Conservation (phyloP, 2,329 filamentous ascomycete genomes). For the Magnaporthiopsis incrustans region DNA sequence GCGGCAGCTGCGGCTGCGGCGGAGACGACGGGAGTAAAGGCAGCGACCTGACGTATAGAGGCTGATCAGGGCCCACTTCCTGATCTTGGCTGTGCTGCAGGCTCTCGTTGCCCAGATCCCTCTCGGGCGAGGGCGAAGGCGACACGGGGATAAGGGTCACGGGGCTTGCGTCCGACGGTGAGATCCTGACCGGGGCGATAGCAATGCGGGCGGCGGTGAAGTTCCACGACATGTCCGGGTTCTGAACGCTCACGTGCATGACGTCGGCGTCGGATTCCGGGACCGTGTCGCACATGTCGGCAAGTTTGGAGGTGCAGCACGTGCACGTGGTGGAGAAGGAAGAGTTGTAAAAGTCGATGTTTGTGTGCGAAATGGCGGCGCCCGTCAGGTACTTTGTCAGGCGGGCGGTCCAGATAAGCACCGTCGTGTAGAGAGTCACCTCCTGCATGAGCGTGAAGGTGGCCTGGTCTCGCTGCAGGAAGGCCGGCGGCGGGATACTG, state of each 20-base stretch:
- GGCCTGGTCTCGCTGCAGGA: neutral
- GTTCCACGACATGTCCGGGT: constrained; percentile 13
- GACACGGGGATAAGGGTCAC: neutral
- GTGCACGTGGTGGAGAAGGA: constrained; percentile 14
- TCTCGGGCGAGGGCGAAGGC: neutral
- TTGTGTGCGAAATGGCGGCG: constrained; percentile 10
- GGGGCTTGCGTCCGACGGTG: neutral
- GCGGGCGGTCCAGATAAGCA: constrained; percentile 14
- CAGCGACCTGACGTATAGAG: constrained; percentile 1
- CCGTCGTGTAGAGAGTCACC: constrained; percentile 13
- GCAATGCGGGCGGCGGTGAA: constrained; percentile 10
- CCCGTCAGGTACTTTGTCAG: constrained; percentile 14
- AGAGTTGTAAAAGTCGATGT: constrained; percentile 13
- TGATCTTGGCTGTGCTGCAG: neutral
- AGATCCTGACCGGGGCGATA: constrained; percentile 9
- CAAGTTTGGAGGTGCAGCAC: constrained; percentile 9
- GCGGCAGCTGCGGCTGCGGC: neutral
- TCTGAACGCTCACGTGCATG: neutral
- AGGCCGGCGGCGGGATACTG: neutral
- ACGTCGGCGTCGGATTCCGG: constrained; percentile 7
- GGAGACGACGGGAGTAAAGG: constrained; percentile 1
- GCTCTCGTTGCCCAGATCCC: neutral
- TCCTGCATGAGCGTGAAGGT: constrained; percentile 13
- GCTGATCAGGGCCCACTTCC: neutral
- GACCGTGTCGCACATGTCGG: constrained; percentile 10